phyloP scores from a whole-genome alignment of 2,329 filamentous ascomycete genomes.

The Myriangium duriaei region DNA sequence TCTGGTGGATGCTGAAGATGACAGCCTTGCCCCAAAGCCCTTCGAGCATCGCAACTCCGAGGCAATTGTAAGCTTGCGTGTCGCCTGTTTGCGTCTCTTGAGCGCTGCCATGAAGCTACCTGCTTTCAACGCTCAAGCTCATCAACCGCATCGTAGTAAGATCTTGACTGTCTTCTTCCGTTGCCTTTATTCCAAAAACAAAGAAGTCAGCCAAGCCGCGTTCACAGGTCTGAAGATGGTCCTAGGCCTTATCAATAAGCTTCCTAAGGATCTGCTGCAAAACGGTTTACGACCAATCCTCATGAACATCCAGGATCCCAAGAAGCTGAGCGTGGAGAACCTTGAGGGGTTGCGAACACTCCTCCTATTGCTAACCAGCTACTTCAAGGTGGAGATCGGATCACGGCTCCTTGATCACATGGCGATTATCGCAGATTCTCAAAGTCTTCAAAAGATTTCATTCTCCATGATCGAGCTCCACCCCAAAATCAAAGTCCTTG shows the following conservation, averaged over 20 bases:
- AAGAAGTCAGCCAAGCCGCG: constrained; percentile 84
- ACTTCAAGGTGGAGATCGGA: constrained; percentile 98
- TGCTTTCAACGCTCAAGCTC: constrained; percentile 69
- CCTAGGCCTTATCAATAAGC: constrained; percentile 73
- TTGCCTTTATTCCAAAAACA: constrained; percentile 83
- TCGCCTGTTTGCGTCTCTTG: constrained; percentile 84
- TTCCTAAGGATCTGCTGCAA: constrained; percentile 91
- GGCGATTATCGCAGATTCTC: constrained; percentile 74
- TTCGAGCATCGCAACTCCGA: constrained; percentile 93
- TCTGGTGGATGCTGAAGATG: constrained; percentile 86
- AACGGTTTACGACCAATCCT: constrained; percentile 90
- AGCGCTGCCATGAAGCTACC: constrained; percentile 89
- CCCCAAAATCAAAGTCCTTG: constrained; percentile 83
- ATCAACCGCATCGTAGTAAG: constrained; percentile 40
- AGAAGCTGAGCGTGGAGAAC: constrained; percentile 76
- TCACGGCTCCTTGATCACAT: constrained; percentile 86
- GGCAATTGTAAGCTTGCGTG: constrained; percentile 78
- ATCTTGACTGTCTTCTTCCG: constrained; percentile 98
- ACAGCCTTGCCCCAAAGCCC: constrained; percentile 82
- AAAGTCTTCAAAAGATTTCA: constrained; percentile 72
- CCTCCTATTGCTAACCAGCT: constrained; percentile 84
- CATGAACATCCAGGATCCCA: constrained; percentile 87
- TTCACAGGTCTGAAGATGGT: constrained; percentile 84
- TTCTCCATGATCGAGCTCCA: constrained; percentile 94
- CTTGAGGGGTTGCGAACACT: constrained; percentile 84